phyloP scores from a whole-genome alignment of 2,329 filamentous ascomycete genomes.

The Aspergillus puulaauensis region DNA sequence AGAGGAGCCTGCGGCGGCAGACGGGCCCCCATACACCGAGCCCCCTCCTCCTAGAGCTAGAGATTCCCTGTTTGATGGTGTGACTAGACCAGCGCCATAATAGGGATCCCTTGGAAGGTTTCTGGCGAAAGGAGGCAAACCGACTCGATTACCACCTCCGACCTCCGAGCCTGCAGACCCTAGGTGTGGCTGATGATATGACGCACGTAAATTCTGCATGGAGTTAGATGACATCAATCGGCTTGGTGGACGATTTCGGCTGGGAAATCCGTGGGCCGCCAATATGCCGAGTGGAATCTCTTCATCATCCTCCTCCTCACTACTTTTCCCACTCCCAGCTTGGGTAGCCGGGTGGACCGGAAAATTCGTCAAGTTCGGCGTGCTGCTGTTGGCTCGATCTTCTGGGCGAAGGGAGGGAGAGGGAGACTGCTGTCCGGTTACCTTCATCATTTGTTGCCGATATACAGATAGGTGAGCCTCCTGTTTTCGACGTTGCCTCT shows the following conservation, averaged over 20 bases:
- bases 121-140: conserved; percentile 77
- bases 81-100: conserved; percentile 73
- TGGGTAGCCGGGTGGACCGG: conserved; percentile 37
- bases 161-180: conserved; percentile 58
- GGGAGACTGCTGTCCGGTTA: conserved; percentile 70
- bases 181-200: conserved; percentile 47
- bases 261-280: conserved; percentile 84
- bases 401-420: conserved; percentile 54
- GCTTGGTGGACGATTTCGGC: conserved; percentile 71
- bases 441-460: conserved; percentile 95
- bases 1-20: conserved; percentile 32
- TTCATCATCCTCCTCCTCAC: conserved; percentile 73
- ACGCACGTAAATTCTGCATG: conserved; percentile 68
- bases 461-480: conserved; percentile 89
- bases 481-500: conserved; percentile 79
- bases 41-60: conserved; percentile 66
- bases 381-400: conserved; percentile 59
- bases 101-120: conserved; percentile 84
- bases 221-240: conserved; percentile 65
- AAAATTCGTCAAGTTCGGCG: conserved; percentile 56
- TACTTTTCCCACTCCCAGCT: conserved; percentile 39
- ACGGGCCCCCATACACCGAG: conserved; percentile 39
- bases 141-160: conserved; percentile 44
- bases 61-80: conserved; percentile 70
- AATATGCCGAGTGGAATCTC: conserved; percentile 84